These are phyloP conservation scores for Pythium sukuiense DNA, from an alignment of 352 stramenopile genomes.

Conservation along the genomic window DNA sequence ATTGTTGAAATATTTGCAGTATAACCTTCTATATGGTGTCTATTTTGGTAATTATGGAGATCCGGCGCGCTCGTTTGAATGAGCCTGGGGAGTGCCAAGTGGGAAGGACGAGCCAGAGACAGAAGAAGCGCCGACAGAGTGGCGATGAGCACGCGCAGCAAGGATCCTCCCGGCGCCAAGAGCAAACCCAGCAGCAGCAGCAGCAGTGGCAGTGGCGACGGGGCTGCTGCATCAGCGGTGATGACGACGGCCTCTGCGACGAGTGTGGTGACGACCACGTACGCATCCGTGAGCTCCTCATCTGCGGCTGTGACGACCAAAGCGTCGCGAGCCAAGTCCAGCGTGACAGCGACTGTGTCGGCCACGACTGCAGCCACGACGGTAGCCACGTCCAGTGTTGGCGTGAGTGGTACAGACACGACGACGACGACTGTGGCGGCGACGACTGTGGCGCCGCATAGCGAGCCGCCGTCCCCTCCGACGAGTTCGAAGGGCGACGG, in stretches of 20 bases:
- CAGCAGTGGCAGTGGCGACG: background rate
- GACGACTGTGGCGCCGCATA: background rate
- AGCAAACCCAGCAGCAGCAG: conserved; percentile 1
- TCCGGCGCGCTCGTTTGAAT: conserved; percentile 4
- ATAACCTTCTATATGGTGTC: conserved; percentile 12
- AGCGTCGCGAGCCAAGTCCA: background rate
- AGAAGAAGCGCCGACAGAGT: background rate
- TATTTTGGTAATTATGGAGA: conserved; percentile 13
- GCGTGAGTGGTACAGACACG: background rate
- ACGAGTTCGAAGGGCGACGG: background rate
- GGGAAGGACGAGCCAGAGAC: background rate
- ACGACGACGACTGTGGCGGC: conserved; percentile 2
- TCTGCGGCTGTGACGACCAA: background rate
- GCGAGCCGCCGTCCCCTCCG: background rate
- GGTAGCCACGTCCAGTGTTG: background rate
- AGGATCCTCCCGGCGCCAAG: conserved; percentile 9
- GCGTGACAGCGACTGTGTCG: background rate
- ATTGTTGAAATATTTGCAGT: background rate
- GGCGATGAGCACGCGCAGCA: conserved; percentile 12
- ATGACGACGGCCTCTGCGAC: background rate
- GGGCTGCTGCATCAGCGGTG: background rate
- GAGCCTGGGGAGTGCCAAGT: conserved; percentile 2
- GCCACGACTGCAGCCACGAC: background rate
- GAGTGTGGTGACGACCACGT: background rate
- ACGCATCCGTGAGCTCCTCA: background rate